A percentile compares a stretch with the other conserved stretches of the same genome.
These are phyloP conservation scores for Yarrowia sp. DNA, from an alignment of 805 yeast species.

Conservation along the genomic window DNA sequence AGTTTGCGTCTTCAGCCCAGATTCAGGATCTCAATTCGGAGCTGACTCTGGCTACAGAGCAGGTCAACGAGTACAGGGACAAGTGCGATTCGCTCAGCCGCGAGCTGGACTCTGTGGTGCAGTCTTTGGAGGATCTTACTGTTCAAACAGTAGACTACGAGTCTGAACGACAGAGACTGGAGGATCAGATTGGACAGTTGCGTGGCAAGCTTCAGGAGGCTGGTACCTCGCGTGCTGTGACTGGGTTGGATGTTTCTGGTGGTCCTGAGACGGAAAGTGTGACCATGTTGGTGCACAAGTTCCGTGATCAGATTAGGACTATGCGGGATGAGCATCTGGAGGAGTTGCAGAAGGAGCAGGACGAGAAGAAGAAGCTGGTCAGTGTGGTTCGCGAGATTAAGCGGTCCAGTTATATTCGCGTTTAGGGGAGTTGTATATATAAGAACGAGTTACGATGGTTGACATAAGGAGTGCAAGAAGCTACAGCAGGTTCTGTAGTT, in stretches of 20 bases:
- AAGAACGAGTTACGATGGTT: too few species aligned
- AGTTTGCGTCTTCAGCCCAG: conserved; percentile 32
- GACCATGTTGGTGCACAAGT: conserved; percentile 38
- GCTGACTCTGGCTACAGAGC: conserved; percentile 30
- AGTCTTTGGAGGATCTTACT: conserved; percentile 40
- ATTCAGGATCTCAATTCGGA: conserved; percentile 32
- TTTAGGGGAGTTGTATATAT: neutral
- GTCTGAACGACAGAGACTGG: conserved; percentile 35
- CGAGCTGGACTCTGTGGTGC: conserved; percentile 37
- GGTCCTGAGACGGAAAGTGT: conserved; percentile 30
- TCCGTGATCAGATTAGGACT: conserved; percentile 36
- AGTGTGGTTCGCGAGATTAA: conserved; percentile 31
- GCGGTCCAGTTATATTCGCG: conserved; percentile 31
- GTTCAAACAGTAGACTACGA: conserved; percentile 39
- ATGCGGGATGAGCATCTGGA: conserved; percentile 34
- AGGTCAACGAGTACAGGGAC: conserved; percentile 34
- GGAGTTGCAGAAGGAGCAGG: conserved; percentile 33
- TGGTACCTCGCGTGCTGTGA: conserved; percentile 20
- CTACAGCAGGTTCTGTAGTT: neutral
- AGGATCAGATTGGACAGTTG: conserved; percentile 32
- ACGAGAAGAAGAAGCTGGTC: conserved; percentile 32
- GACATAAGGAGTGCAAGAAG: neutral
- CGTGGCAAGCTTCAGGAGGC: conserved; percentile 30
- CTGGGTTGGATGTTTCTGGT: neutral
- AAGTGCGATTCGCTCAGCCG: conserved; percentile 35